Conservation (phyloP, 2,329 filamentous ascomycete genomes). For the Hymenoscyphus fructigenus region DNA sequence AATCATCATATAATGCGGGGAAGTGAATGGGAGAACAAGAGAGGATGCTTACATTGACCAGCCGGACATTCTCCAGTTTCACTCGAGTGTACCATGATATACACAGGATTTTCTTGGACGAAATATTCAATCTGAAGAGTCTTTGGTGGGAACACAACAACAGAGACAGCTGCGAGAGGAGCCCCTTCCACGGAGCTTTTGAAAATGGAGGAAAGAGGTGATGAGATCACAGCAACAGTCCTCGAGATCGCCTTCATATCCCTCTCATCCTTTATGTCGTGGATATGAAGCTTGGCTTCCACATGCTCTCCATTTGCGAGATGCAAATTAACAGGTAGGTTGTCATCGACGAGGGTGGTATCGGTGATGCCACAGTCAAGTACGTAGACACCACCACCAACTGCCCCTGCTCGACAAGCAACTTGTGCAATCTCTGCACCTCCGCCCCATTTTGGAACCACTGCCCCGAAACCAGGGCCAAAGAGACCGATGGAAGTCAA, state of each 20-base stretch:
- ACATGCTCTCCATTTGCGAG: conserved; percentile 60
- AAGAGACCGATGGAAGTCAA: conserved; percentile 84
- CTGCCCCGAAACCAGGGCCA: conserved; percentile 82
- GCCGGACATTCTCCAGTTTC: conserved; percentile 89
- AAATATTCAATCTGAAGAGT: conserved; percentile 42
- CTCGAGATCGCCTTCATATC: conserved; percentile 48
- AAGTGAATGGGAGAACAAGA: conserved; percentile 13
- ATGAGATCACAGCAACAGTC: conserved; percentile 68
- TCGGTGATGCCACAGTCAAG: conserved; percentile 66
- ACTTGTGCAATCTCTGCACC: conserved; percentile 88
- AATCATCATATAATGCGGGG: conserved; percentile 74
- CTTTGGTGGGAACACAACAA: conserved; percentile 63
- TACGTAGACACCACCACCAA: conserved; percentile 89
- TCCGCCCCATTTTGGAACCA: conserved; percentile 92
- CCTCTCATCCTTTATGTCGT: conserved; percentile 33
- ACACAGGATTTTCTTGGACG: conserved; percentile 48
- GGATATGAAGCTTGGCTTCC: conserved; percentile 54
- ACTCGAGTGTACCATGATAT: conserved; percentile 73
- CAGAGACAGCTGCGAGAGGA: conserved; percentile 70
- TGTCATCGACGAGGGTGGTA: conserved; percentile 27
- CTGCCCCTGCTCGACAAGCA: conserved; percentile 83
- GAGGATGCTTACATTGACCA: conserved; percentile 77
- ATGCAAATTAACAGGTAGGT: conserved; percentile 42
- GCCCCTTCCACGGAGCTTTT: conserved; percentile 70
- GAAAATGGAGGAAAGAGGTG: conserved; percentile 66